Evolutionary conservation across 805 yeast genomes (phyloP).

Genomic region (Saccharomycopsis selenospora): DNA sequence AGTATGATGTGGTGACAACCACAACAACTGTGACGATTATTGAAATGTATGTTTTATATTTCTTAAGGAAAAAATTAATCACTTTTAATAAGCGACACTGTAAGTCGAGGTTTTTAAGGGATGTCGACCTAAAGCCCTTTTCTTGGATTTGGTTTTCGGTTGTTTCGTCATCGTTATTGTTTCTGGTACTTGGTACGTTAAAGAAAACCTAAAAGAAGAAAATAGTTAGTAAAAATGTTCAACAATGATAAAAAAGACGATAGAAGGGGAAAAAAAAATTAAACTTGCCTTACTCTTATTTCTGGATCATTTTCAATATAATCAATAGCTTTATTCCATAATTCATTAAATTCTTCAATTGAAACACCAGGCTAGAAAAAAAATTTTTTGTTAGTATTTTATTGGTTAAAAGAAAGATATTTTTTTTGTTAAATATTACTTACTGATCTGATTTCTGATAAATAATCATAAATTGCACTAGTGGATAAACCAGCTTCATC

Average conservation of each 20-base stretch:
- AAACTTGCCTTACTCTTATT: conserved; percentile 73
- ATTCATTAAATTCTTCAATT: conserved; percentile 62
- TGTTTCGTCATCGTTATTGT: conserved; percentile 13
- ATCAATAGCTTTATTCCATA: conserved; percentile 60
- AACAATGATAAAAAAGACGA: conserved; percentile 7
- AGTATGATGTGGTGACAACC: conserved; percentile 27
- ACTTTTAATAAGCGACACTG: conserved; percentile 51
- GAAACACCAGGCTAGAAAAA: conserved; percentile 32
- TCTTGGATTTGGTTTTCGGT: conserved; percentile 25
- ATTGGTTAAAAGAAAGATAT: conserved; percentile 21
- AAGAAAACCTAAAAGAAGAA: conserved; percentile 12
- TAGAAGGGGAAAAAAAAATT: conserved; percentile 23
- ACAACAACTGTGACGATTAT: conserved; percentile 16
- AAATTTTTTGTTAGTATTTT: neutral
- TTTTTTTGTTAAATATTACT: conserved; percentile 23
- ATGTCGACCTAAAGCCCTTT: conserved; percentile 63
- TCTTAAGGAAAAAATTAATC: conserved; percentile 33
- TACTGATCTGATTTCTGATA: conserved; percentile 33
- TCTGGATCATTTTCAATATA: conserved; percentile 62
- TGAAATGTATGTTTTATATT: conserved; percentile 24
- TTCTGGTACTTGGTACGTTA: conserved; percentile 11
- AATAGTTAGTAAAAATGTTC: conserved; percentile 5
- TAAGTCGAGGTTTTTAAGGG: conserved; percentile 54
- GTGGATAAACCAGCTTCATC: conserved; percentile 46
- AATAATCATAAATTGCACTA: conserved; percentile 45